These are phyloP conservation scores for Hypoxylon sp. DNA, from an alignment of 2,329 filamentous ascomycete species.

Conservation along the genomic window DNA sequence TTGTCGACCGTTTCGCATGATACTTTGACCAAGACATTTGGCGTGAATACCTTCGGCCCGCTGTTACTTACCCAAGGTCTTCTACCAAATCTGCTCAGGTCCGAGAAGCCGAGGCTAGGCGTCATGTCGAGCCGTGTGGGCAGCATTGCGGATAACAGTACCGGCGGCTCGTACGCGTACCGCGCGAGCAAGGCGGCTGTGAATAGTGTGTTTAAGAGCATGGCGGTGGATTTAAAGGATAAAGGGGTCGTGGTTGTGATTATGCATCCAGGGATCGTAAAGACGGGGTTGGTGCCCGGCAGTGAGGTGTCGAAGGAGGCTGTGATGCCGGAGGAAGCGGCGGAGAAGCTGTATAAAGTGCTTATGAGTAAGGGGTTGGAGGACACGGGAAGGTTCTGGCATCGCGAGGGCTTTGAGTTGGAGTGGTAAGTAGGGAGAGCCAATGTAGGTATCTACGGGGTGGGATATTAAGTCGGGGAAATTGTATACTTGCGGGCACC, in stretches of 20 bases:
- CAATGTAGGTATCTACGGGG: neutral
- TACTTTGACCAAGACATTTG: slow-evolving; percentile 4
- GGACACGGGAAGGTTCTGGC: slow-evolving; percentile 27
- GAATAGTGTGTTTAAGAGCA: slow-evolving; percentile 30
- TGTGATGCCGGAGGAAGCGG: slow-evolving; percentile 62
- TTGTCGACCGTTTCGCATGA: slow-evolving; percentile 8
- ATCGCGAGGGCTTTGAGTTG: slow-evolving; percentile 31
- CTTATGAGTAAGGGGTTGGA: slow-evolving; percentile 22
- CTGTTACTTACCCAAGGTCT: slow-evolving; percentile 22
- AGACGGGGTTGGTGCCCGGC: slow-evolving; percentile 54
- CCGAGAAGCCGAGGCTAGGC: slow-evolving; percentile 8
- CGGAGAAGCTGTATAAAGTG: slow-evolving; percentile 56
- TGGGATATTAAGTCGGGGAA: neutral
- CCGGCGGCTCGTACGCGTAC: slow-evolving; percentile 25
- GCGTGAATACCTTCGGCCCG: slow-evolving; percentile 27
- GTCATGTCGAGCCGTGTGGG: slow-evolving; percentile 30
- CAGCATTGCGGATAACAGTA: slow-evolving; percentile 22
- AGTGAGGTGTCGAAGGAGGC: slow-evolving; percentile 52
- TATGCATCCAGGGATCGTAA: slow-evolving; percentile 54
- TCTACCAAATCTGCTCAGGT: slow-evolving; percentile 17
- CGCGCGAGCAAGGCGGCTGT: slow-evolving; percentile 29
- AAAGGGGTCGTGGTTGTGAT: slow-evolving; percentile 28
- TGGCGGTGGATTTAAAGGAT: slow-evolving; percentile 30
- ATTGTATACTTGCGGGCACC: neutral
- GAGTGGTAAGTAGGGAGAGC: slow-evolving; percentile 24